Percentiles rank a stretch among this genome's conserved stretches.
phyloP scores from a whole-genome alignment of 495 filamentous ascomycete species.

The Talaromyces proteolyticus region DNA sequence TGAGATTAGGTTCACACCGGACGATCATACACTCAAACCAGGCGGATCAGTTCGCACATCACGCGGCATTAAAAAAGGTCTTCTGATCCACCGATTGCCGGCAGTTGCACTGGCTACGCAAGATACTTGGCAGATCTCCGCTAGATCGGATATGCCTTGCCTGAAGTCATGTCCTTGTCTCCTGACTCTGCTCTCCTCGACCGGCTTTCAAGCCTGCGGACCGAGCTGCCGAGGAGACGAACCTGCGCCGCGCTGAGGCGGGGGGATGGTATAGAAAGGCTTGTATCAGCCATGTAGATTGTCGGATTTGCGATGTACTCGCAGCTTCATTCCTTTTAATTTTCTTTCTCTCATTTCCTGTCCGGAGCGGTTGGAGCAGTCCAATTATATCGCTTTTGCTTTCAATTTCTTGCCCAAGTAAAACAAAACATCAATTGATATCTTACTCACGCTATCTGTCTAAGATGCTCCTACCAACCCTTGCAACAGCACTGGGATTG shows the following conservation, averaged over 20 bases:
- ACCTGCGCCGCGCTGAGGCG: no score
- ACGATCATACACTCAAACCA: no score
- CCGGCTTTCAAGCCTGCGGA: no score
- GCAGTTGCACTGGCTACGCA: neutral
- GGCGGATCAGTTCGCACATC: no score
- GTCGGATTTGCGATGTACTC: neutral
- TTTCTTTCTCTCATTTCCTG: no score
- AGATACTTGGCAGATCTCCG: neutral
- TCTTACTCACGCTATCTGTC: neutral
- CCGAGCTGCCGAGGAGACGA: no score
- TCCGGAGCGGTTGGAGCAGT: neutral
- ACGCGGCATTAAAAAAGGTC: no score
- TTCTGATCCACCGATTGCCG: neutral
- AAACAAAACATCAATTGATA: neutral
- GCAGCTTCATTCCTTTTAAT: no score
- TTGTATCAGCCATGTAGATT: neutral
- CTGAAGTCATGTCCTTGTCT: neutral
- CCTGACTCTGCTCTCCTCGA: no score
- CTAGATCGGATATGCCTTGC: neutral
- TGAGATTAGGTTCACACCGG: neutral
- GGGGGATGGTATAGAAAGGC: no score
- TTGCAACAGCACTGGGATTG: neutral
- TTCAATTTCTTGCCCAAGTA: neutral
- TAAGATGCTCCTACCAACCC: conserved; percentile 1
- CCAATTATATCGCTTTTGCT: neutral